Evolutionary conservation across 2,329 filamentous ascomycete genomes (phyloP).

Genomic region (Diaporthe vaccinii): DNA sequence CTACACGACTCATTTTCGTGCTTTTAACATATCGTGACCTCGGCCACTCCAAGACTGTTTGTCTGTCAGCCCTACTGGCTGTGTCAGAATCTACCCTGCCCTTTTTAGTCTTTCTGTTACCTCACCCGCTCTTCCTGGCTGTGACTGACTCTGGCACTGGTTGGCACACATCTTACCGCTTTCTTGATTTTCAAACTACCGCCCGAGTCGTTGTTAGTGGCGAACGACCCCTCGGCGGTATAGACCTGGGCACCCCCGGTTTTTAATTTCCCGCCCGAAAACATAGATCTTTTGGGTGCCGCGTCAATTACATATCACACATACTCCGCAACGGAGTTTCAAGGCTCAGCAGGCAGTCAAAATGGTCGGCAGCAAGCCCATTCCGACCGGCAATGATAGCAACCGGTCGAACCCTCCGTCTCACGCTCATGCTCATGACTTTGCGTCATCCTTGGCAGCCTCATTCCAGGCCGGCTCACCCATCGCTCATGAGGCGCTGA

Average conservation of each 20-base stretch:
- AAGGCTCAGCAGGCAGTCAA: conserved; percentile 4
- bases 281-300: neutral
- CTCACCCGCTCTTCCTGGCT: neutral
- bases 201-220: conserved; percentile 25
- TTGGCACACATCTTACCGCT: neutral
- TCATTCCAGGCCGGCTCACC: conserved; percentile 74
- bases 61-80: conserved; percentile 16
- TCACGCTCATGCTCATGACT: conserved; percentile 39
- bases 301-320: neutral
- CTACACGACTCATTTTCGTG: conserved; percentile 13
- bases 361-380: conserved; percentile 35
- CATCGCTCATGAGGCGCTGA: conserved; percentile 74
- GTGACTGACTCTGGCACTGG: neutral
- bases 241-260: conserved; percentile 13
- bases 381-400: conserved; percentile 24
- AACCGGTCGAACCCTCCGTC: conserved; percentile 8
- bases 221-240: conserved; percentile 24
- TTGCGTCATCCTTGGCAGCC: conserved; percentile 54
- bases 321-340: neutral
- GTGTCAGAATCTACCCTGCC: neutral
- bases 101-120: neutral
- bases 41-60: neutral
- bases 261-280: neutral
- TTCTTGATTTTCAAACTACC: neutral
- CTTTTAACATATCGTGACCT: conserved; percentile 26